Evolutionary conservation across 306 rosid genomes (phyloP).

Genomic region (Castanea mollissima): DNA sequence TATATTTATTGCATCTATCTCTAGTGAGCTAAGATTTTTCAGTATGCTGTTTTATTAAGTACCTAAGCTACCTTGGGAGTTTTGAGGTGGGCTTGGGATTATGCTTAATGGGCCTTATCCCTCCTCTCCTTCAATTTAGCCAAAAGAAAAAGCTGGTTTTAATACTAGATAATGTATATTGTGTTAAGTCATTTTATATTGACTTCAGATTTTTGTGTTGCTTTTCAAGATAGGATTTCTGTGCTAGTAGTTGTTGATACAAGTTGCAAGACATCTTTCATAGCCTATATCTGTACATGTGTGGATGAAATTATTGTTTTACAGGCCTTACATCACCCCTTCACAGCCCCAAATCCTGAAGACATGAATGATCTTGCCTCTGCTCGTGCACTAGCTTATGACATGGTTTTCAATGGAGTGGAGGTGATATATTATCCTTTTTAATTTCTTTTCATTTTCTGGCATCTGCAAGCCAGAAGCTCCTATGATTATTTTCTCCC

Average conservation of each 20-base stretch:
- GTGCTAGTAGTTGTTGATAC: slow-evolving; percentile 1
- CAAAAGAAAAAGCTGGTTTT: too few relatives aligned
- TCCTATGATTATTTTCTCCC: not conserved
- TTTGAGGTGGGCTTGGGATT: too few relatives aligned
- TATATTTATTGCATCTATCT: too few relatives aligned
- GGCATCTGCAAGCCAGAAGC: slow-evolving; percentile 20
- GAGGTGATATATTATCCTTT: slow-evolving; percentile 53
- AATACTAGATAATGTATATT: too few relatives aligned
- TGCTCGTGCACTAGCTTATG: slow-evolving; percentile 97
- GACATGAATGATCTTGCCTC: slow-evolving; percentile 81
- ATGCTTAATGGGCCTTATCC: too few relatives aligned
- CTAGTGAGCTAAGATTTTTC: too few relatives aligned
- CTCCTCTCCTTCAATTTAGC: too few relatives aligned
- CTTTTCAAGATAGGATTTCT: not conserved
- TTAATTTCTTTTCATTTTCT: slow-evolving; percentile 3
- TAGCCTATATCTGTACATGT: not conserved
- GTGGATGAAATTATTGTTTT: slow-evolving; percentile 6
- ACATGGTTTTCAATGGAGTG: slow-evolving; percentile 96
- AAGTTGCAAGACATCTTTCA: slow-evolving; percentile 4
- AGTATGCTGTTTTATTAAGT: too few relatives aligned
- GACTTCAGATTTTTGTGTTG: not conserved
- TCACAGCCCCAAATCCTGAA: slow-evolving; percentile 97
- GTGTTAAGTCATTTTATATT: too few relatives aligned
- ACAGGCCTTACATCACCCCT: slow-evolving; percentile 97
- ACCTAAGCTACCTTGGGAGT: too few relatives aligned